Percentiles rank a stretch among this genome's conserved stretches.
Evolutionary conservation across 257 asterid species (phyloP).

Genomic region (Thymus mandschuricus): DNA sequence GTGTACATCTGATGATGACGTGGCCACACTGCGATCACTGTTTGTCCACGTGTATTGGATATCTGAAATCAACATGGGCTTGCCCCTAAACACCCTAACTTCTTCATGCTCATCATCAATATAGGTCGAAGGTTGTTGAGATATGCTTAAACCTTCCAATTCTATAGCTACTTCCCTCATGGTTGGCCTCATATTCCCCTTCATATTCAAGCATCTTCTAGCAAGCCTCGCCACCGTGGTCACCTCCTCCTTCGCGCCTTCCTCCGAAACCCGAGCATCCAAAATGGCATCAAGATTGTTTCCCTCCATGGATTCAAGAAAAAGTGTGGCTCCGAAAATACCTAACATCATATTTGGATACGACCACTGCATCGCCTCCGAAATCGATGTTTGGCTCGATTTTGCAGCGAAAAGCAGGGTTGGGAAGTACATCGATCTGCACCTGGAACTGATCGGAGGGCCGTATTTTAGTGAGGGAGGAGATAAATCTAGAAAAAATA

Average conservation of each 20-base stretch:
- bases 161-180: slow-evolving; percentile 25
- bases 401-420: no score
- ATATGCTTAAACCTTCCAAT: slow-evolving; percentile 1
- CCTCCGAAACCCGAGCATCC: neutral
- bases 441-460: no score
- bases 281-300: neutral
- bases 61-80: neutral
- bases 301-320: slow-evolving; percentile 6
- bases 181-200: slow-evolving; percentile 32
- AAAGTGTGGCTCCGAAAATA: neutral
- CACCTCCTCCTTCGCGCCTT: slow-evolving; percentile 13
- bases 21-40: neutral
- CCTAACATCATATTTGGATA: no score
- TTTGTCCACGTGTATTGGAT: neutral
- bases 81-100: neutral
- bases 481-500: no score
- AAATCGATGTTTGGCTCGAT: no score
- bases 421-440: no score
- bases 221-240: slow-evolving; percentile 24
- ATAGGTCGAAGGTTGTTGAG: neutral
- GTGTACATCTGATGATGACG: neutral
- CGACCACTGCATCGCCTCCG: no score
- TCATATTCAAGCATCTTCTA: slow-evolving; percentile 24
- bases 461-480: no score
- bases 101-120: neutral